These are phyloP conservation scores for Neurospora tetraspora DNA, from an alignment of 495 filamentous ascomycete species.

Conservation along the genomic window DNA sequence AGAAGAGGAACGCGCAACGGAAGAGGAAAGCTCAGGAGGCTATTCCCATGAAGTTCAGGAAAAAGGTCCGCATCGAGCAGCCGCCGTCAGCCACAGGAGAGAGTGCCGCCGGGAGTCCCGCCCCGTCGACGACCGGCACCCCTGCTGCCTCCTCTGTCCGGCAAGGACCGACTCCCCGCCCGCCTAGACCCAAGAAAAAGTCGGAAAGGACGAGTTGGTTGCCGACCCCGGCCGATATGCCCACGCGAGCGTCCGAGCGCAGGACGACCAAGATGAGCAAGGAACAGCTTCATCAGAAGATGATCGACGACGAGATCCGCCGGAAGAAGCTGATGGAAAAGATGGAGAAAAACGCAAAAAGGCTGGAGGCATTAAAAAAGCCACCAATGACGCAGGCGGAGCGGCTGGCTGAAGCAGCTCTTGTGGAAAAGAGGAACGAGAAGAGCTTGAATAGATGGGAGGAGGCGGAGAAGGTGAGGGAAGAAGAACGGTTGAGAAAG, in stretches of 20 bases:
- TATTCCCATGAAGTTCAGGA: constrained; percentile 42
- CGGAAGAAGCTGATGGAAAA: constrained; percentile 66
- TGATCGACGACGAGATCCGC: constrained; percentile 74
- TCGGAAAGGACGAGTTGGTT: constrained; percentile 87
- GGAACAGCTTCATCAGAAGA: constrained; percentile 66
- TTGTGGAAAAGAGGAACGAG: constrained; percentile 72
- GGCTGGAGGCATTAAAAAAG: constrained; percentile 61
- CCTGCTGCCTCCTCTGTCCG: not conserved
- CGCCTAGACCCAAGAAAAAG: constrained; percentile 77
- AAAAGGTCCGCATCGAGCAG: constrained; percentile 45
- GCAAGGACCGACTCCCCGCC: constrained; percentile 4
- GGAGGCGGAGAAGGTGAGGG: constrained; percentile 74
- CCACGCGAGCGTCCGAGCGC: constrained; percentile 72
- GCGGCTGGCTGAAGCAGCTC: constrained; percentile 70
- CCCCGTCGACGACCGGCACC: constrained; percentile 5
- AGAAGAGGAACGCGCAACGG: constrained; percentile 38
- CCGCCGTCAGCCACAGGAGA: constrained; percentile 14
- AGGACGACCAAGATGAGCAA: constrained; percentile 77
- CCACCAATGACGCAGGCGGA: constrained; percentile 86
- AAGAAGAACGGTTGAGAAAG: constrained; percentile 70
- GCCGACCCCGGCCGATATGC: constrained; percentile 65
- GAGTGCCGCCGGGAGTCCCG: constrained; percentile 38
- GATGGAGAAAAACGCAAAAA: constrained; percentile 81
- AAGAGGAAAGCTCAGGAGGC: constrained; percentile 70
- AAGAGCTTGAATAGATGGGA: constrained; percentile 95